A percentile compares a stretch with the other conserved stretches of the same genome.
Conservation (phyloP, 2,329 filamentous ascomycete species). For the Nigrograna mackinnonii region DNA sequence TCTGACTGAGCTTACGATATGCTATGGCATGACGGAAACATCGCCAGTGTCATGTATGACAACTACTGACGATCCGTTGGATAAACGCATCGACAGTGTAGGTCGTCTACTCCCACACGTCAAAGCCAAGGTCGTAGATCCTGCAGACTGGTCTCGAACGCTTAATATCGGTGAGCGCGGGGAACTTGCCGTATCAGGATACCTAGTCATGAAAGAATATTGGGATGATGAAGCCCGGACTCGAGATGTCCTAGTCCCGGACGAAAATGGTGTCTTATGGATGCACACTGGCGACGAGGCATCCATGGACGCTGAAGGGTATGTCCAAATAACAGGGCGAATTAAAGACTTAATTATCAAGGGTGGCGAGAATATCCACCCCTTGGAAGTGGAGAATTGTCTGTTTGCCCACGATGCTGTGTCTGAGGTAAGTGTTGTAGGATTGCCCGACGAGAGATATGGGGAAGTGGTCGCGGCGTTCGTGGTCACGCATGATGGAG, state of each 20-base stretch:
- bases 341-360: conserved; percentile 97
- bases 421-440: conserved; percentile 79
- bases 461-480: conserved; percentile 90
- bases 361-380: conserved; percentile 95
- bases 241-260: conserved; percentile 65
- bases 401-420: conserved; percentile 74
- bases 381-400: conserved; percentile 88
- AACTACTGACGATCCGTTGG: conserved; percentile 71
- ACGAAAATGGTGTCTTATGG: conserved; percentile 68
- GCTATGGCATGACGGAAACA: conserved; percentile 97
- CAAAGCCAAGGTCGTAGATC: conserved; percentile 74
- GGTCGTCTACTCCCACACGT: conserved; percentile 87
- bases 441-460: conserved; percentile 78
- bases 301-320: conserved; percentile 79
- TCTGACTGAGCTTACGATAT: conserved; percentile 82
- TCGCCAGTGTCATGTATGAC: conserved; percentile 79
- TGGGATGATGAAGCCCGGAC: conserved; percentile 76
- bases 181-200: conserved; percentile 82
- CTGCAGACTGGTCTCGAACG: conserved; percentile 60
- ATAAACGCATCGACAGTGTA: conserved; percentile 74
- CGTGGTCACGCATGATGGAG: conserved; percentile 58
- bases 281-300: conserved; percentile 95
- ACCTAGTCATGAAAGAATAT: conserved; percentile 90
- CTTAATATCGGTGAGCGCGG: conserved; percentile 70
- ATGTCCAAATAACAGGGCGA: conserved; percentile 83